Base-by-base conservation (phyloP, 805 yeast genomes). In the Candida golubevii region DNA sequence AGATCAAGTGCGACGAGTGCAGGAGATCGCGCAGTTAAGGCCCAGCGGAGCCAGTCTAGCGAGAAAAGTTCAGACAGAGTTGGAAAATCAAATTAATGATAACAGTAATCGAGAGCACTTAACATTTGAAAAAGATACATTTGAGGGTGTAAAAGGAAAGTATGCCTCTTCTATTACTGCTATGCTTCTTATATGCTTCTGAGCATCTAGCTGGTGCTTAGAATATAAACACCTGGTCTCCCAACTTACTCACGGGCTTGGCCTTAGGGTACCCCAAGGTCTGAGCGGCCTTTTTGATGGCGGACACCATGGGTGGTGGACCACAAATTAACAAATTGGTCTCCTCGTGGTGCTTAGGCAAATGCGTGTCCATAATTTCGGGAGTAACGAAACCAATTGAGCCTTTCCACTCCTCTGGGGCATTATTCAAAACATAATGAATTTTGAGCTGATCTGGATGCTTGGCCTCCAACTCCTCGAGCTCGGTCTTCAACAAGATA, bases 301-400 rank as follows among this genome's bases (percentile, higher is more conserved):
- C 84, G 48, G 86, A 77, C 37, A 84, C 81, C 96, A 90, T 86
- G 50, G 91, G 89, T 48, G 95, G 95, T 38, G 97, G 97, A 36
- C 97, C 98, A 69, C 97, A 90, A 45, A 90, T 67, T 60, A 91
- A 78, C 55, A 91, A 72, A 72, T 85, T 85, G 48, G 79, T 70
- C 54, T 80, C 82, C 34, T 67, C 72, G 34, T 80, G 59, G 27
- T 88, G 71, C 43, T 73, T 71, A 36, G 95, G 90, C 56, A 85
- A 73, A 58, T 77, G 71, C 41, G 72, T 69, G 55, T 76, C 74
- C 66, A 90, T 71, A 53, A 87, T 71, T 37, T 86, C 95, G 39
- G 80, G 77, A 35, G 95, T 85, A 45, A 89, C 81, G 57, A 81
- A 89, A 27, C 98, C 98, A 38, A 72, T 72, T 44, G 82, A 80